Evolutionary conservation across 2,329 filamentous ascomycete genomes (phyloP).

Genomic region (Aureobasidium sp.): DNA sequence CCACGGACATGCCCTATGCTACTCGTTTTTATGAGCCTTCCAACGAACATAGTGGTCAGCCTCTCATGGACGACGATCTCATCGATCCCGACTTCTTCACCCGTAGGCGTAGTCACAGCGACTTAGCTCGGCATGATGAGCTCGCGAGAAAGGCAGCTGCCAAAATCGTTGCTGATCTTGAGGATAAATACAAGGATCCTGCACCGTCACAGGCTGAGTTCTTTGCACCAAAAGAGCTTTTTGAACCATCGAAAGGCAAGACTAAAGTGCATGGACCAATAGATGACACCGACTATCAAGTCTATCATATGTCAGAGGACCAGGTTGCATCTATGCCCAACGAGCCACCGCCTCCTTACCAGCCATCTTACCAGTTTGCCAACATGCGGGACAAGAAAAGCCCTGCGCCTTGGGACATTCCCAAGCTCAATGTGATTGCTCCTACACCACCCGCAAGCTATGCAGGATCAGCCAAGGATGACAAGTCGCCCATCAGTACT

Average conservation of each 20-base stretch:
- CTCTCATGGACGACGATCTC: conserved; percentile 37
- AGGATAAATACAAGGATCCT: conserved; percentile 32
- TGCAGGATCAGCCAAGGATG: conserved; percentile 29
- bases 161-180: conserved; percentile 35
- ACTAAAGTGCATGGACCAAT: conserved; percentile 32
- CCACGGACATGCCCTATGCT: not conserved
- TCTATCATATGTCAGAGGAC: conserved; percentile 32
- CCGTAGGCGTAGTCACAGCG: conserved; percentile 21
- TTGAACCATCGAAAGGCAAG: conserved; percentile 31
- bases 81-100: conserved; percentile 39
- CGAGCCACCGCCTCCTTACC: conserved; percentile 26
- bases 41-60: conserved; percentile 27
- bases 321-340: conserved; percentile 24
- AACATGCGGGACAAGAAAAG: not conserved
- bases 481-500: conserved; percentile 29
- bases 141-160: conserved; percentile 26
- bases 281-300: conserved; percentile 35
- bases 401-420: conserved; percentile 28
- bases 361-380: not conserved
- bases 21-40: conserved; percentile 21
- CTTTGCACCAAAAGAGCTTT: conserved; percentile 38
- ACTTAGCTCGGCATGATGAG: conserved; percentile 19
- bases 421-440: conserved; percentile 47
- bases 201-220: conserved; percentile 37
- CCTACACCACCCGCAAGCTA: conserved; percentile 48